Conservation (phyloP, 805 yeast species). For the Candida coleopterorum region DNA sequence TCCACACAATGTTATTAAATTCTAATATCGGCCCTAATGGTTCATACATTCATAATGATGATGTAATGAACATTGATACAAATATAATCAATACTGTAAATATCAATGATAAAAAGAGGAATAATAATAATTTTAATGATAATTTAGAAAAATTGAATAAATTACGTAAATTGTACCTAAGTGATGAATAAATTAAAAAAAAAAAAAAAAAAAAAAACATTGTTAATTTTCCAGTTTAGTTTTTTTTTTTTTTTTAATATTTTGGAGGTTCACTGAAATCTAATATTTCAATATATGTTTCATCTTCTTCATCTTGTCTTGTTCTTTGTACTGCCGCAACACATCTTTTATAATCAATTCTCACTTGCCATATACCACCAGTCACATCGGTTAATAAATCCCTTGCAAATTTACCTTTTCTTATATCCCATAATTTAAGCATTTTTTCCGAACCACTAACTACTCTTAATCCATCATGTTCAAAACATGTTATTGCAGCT, state of each 20-base stretch:
- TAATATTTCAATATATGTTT: constrained; percentile 76
- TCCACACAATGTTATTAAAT: constrained; percentile 17
- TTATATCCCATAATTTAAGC: constrained; percentile 82
- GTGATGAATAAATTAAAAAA: constrained; percentile 7
- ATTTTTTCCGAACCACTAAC: constrained; percentile 88
- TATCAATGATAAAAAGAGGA: constrained; percentile 14
- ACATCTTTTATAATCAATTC: constrained; percentile 77
- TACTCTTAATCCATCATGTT: constrained; percentile 76
- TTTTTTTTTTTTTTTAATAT: constrained; percentile 1
- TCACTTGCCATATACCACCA: constrained; percentile 93
- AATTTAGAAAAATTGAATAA: constrained; percentile 30
- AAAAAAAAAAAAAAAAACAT: too few relatives aligned
- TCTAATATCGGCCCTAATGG: constrained; percentile 26
- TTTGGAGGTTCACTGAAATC: constrained; percentile 57
- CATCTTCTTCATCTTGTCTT: constrained; percentile 44
- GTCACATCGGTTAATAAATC: constrained; percentile 70
- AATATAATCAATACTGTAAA: background rate
- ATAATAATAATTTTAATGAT: constrained; percentile 25
- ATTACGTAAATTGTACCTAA: constrained; percentile 30
- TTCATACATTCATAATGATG: constrained; percentile 12
- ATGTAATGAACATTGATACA: constrained; percentile 2
- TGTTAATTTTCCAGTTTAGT: too few relatives aligned
- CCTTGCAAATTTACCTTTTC: constrained; percentile 69
- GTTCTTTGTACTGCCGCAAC: constrained; percentile 81
- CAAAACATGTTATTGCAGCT: constrained; percentile 89